Evolutionary conservation across 164 flowering plant species (phyloP).

Genomic region (Berberis vulgaris): DNA sequence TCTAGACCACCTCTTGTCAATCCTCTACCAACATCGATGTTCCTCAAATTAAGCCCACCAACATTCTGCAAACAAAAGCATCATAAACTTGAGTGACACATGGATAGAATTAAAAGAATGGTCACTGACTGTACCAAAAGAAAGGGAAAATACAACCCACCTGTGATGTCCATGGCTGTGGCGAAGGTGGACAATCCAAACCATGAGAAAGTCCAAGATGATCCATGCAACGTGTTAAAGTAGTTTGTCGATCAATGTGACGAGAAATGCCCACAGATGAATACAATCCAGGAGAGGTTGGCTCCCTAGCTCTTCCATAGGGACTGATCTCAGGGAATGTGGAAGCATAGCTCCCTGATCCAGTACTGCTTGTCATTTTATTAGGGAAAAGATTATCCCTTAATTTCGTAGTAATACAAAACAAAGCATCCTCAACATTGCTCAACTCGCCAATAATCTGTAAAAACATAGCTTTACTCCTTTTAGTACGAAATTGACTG

Average conservation of each 20-base stretch:
- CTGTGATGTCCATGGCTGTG: constrained; percentile 46
- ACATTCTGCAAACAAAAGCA: constrained; percentile 29
- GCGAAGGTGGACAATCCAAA: constrained; percentile 36
- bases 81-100: background rate
- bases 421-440: constrained; percentile 68
- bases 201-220: constrained; percentile 37
- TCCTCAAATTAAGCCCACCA: constrained; percentile 30
- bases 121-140: background rate
- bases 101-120: background rate
- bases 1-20: constrained; percentile 46
- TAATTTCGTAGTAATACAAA: constrained; percentile 55
- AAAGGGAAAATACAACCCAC: constrained; percentile 15
- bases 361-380: constrained; percentile 22
- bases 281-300: constrained; percentile 22
- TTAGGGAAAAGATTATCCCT: constrained; percentile 46
- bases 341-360: constrained; percentile 28
- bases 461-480: constrained; percentile 5
- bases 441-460: constrained; percentile 71
- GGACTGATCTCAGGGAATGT: constrained; percentile 27
- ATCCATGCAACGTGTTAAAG: constrained; percentile 36
- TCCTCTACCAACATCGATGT: constrained; percentile 40
- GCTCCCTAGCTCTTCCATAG: constrained; percentile 36
- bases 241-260: constrained; percentile 20
- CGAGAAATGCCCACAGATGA: constrained; percentile 27
- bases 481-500: background rate